Conservation (phyloP, 73 alveolate genomes). For the Effrenium voratum region DNA sequence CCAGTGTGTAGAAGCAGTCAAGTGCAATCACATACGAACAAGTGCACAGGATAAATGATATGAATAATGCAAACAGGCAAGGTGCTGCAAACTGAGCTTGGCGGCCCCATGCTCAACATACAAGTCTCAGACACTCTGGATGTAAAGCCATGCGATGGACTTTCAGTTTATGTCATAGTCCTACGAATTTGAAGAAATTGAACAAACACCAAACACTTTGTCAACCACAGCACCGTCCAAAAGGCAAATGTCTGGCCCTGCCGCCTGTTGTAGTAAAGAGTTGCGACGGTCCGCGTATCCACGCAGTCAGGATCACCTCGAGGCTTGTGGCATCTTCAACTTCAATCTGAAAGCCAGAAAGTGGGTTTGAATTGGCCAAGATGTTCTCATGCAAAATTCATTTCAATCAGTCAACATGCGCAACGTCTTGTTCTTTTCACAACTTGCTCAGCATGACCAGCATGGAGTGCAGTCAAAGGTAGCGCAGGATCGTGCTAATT, state of each 20-base stretch:
- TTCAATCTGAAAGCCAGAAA: background rate
- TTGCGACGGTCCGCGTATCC: slow-evolving; percentile 83
- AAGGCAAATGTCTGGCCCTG: background rate
- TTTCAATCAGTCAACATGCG: background rate
- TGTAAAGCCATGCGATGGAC: too few species aligned
- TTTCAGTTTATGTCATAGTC: too few species aligned
- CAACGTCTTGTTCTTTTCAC: background rate
- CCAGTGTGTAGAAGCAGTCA: too few species aligned
- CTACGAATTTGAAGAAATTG: too few species aligned
- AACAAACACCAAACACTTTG: too few species aligned
- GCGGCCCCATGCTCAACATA: too few species aligned
- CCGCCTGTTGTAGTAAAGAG: slow-evolving; percentile 55
- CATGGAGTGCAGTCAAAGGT: background rate
- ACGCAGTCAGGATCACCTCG: slow-evolving; percentile 56
- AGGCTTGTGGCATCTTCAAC: background rate
- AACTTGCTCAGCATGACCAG: background rate
- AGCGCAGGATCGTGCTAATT: background rate
- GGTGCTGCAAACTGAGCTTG: too few species aligned
- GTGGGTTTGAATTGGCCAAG: background rate
- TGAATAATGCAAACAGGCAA: too few species aligned
- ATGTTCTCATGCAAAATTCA: background rate
- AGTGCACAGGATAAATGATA: too few species aligned
- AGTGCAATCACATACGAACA: too few species aligned
- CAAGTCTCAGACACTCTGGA: too few species aligned
- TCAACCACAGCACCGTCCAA: too few species aligned